phyloP scores from a whole-genome alignment of 1,284 basidiomycete genomes.

The Thelephora terrestris region DNA sequence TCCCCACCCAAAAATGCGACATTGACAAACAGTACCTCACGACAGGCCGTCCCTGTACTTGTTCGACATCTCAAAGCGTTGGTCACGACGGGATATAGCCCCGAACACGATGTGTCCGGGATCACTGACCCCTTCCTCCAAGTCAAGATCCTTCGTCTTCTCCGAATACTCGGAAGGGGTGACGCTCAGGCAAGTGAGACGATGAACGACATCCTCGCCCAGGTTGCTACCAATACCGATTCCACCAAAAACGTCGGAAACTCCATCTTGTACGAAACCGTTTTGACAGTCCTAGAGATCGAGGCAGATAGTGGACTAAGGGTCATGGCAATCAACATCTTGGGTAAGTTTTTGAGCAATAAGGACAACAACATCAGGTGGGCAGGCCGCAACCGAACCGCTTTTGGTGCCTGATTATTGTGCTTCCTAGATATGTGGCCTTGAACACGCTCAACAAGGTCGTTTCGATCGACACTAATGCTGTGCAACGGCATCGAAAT shows the following conservation, averaged over 20 bases:
- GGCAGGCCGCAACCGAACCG: constrained; percentile 3
- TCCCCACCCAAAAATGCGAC: neutral
- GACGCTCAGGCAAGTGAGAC: constrained; percentile 85
- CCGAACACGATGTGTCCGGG: constrained; percentile 98
- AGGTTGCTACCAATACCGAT: constrained; percentile 99
- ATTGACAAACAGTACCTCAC: constrained; percentile 4
- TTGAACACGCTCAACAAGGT: constrained; percentile 99
- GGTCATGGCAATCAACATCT: constrained; percentile 99
- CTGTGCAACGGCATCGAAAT: constrained; percentile 95
- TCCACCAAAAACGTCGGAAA: constrained; percentile 98
- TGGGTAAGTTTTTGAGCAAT: constrained; percentile 97
- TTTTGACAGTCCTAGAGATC: constrained; percentile 95
- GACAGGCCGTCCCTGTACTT: constrained; percentile 82
- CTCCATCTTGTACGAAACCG: constrained; percentile 96
- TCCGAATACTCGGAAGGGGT: constrained; percentile 81
- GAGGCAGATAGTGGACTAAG: constrained; percentile 93
- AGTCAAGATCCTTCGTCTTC: constrained; percentile 91
- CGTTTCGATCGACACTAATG: constrained; percentile 95
- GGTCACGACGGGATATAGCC: constrained; percentile 95
- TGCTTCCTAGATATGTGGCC: constrained; percentile 76
- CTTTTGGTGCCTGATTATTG: neutral
- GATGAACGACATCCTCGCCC: constrained; percentile 98
- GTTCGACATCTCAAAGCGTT: constrained; percentile 94
- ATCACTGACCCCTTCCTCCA: constrained; percentile 99
- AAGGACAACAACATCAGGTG: constrained; percentile 98